phyloP scores from a whole-genome alignment of 2,329 filamentous ascomycete species.

The Zelopaecilomyces penicillatus region DNA sequence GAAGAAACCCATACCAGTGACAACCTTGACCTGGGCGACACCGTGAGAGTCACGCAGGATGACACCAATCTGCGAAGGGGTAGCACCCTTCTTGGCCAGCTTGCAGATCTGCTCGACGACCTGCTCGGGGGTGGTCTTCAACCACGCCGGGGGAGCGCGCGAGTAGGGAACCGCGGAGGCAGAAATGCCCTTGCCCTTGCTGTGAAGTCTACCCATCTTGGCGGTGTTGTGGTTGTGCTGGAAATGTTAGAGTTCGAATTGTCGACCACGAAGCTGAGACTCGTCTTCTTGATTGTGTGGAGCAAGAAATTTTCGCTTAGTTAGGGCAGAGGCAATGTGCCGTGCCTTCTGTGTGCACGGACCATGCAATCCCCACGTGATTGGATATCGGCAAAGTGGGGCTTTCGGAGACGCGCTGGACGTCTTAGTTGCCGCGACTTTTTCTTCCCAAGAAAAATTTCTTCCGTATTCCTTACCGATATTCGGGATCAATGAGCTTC shows the following conservation, averaged over 20 bases:
- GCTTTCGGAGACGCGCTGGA: too few species aligned
- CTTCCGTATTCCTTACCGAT: not conserved
- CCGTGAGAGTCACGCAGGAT: conserved; percentile 97
- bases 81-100: conserved; percentile 97
- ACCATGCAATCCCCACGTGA: conserved; percentile 2
- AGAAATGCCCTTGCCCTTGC: conserved; percentile 98
- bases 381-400: not conserved
- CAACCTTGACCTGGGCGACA: conserved; percentile 94
- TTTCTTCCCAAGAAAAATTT: not conserved
- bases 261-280: conserved; percentile 19
- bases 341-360: not conserved
- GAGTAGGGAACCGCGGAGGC: conserved; percentile 95
- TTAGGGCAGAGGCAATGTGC: conserved; percentile 32
- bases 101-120: conserved; percentile 99
- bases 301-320: conserved; percentile 35
- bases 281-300: conserved; percentile 27
- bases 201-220: conserved; percentile 96
- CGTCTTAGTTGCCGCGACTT: not conserved
- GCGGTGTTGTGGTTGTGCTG: conserved; percentile 34
- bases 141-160: conserved; percentile 83
- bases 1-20: conserved; percentile 63
- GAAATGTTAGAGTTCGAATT: conserved; percentile 21
- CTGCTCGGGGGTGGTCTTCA: conserved; percentile 98
- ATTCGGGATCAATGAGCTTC: too few species aligned
- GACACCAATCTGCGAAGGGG: conserved; percentile 98